Base-by-base conservation (phyloP, 2,329 filamentous ascomycete species). In the Cladosporium sp. region DNA sequence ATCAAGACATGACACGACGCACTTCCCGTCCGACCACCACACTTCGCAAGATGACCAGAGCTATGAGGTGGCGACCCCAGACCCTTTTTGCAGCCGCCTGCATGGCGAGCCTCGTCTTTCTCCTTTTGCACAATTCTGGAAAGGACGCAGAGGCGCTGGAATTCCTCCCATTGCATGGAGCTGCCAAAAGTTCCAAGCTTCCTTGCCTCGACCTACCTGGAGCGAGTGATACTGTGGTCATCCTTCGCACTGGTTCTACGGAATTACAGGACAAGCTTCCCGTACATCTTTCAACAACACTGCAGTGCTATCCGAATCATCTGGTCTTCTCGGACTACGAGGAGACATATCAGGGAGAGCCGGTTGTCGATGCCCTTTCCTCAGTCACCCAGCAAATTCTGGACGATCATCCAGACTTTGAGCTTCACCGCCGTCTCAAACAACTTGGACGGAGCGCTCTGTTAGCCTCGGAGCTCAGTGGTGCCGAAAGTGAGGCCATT, bases 311-410 rank as follows among this genome's bases (percentile, higher is more conserved):
- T 44, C 82, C 84, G 34, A 77, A 86, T 73, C 84, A 82, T 63
- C 80, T 83, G 59, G 82, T 88, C 71, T 87, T 86, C 76, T 87
- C 85, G 67, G 86, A 88, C 74, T 84, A 84, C 64, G 80, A 82
- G 34, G 82, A 85, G 72, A 74, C 79, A 8, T 81, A 87, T 54
- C 77, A 80, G 8, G 84, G 85, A 30, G 59, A 71, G 32, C 49
- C 72, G 15, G 65, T 74, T 8, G 65, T 71, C 44, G 78, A 81
- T 62, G 79, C 77, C 21, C 72, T 81, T 14, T 72, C 70, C 11
- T 72, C 70, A 38, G 74, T 78, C 24, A 65, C 71, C 10, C 49
- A 65, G 1, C 68, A 74, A 3, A 74, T 79, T 51, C 72, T 75
- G 30, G 63, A 65, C 1, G 68, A 66, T 2, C 76, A 75, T 21